A percentile compares a stretch with the other conserved stretches of the same genome.
Conservation (phyloP, 1,284 basidiomycete species). For the Ceratobasidium theobromae region DNA sequence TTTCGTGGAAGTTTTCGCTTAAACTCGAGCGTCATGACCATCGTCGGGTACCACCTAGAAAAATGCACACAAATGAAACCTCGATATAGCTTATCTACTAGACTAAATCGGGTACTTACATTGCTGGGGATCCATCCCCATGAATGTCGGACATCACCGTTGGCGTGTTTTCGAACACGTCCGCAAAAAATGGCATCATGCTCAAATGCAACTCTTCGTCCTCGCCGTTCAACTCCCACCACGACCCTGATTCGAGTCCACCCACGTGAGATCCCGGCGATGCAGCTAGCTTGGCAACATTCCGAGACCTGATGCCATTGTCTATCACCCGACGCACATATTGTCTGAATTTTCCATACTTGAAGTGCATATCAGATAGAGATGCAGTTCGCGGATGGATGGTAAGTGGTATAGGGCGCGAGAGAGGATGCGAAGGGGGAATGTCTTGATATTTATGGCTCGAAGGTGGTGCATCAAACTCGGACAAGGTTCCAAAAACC, state of each 20-base stretch:
- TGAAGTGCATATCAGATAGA: conserved; percentile 36
- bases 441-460: conserved; percentile 1
- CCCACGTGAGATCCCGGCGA: conserved; percentile 38
- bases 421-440: conserved; percentile 51
- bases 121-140: conserved; percentile 10
- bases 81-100: not conserved
- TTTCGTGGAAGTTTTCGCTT: conserved; percentile 15
- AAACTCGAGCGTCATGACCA: conserved; percentile 48
- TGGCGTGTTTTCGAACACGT: conserved; percentile 52
- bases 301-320: conserved; percentile 44
- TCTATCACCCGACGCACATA: conserved; percentile 50
- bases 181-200: conserved; percentile 57
- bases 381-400: conserved; percentile 50
- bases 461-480: conserved; percentile 34
- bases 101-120: not conserved
- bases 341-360: conserved; percentile 45
- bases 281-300: conserved; percentile 37
- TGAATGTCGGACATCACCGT: conserved; percentile 47
- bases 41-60: conserved; percentile 60
- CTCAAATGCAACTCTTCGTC: conserved; percentile 51
- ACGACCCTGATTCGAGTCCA: conserved; percentile 59
- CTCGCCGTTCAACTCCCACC: conserved; percentile 52
- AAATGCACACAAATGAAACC: not conserved
- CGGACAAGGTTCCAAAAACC: conserved; percentile 56
- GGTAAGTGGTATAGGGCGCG: conserved; percentile 56